Evolutionary conservation across 2,329 filamentous ascomycete species (phyloP), one percentile per base, ranked within the genome.

Genomic region (Chlorencoelia australis): DNA sequence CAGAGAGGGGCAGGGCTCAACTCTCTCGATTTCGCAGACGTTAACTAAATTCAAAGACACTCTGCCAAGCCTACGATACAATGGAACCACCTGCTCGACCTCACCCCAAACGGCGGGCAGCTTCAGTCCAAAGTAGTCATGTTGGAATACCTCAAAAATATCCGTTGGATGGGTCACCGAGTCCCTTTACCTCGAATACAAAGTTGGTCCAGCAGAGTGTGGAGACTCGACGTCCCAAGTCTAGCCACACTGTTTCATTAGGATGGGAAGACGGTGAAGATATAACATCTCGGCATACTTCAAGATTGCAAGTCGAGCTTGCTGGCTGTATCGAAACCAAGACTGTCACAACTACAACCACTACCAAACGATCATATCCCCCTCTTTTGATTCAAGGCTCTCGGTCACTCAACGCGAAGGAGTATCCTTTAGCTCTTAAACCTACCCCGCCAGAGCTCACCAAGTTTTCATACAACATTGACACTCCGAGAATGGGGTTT

Each of bases 261-360:
- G 47, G 42, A 37, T 54, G 49, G 48, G 35, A 53, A 28, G 51
- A 54, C 33, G 46, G 42, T 18, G 46, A 48, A 18, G 47, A 54
- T 32, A 32, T 40, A n/a, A 25, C 43, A 14, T 41, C 42, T 35
- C 41, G 43, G 30, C 38, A 41, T 25, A 50, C 48, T 15, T 51
- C 53, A 7, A 52, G 50, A 27, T 35, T 58, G n/a, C 51, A 56
- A 34, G 55, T 79, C 47, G 69, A 74, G 44, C 63, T 79, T 30
- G 71, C 71, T 42, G 74, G 79, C 51, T 79, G 73, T 47, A 71
- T 79, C 52, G 75, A 79, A 60, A 79, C 75, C 11, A 79, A 75
- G 57, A 79, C 73, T 8, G 76, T 94, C 44, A 94, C 88, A 2
- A 95, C 89, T 0, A 95, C 88, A 0, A 95, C 87, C 1, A 94